Evolutionary conservation across 2,329 filamentous ascomycete genomes (phyloP), one percentile per base, ranked within the genome.

Genomic region (Colletotrichum godetiae): DNA sequence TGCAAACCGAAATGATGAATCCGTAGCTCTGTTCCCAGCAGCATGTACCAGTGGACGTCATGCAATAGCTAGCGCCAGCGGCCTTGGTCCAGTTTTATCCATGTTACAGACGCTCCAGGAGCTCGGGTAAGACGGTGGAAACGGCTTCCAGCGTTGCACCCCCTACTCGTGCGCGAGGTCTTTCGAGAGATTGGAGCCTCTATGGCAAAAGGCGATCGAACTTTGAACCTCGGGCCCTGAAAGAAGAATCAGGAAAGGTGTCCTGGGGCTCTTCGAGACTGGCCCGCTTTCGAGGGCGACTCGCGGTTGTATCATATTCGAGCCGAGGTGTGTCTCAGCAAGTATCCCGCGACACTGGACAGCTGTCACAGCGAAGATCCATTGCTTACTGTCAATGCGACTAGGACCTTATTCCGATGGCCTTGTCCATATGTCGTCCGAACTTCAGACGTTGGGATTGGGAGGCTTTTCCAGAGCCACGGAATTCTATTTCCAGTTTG

Each of bases 321-420:
- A 52, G 56, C 65, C 67, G 60, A 73, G 12, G 8, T 33, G 56
- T 58, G 71, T 71, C 71, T 73, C 67, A 62, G 61, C 49, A 27
- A 46, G 12, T 13, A 56, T 60, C 31, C n/a, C 29, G 59, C 42
- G 66, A 42, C 15, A 42, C 37, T 42, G 15, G 37, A 70, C 66
- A 64, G 70, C 55, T 70, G 42, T 60, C 59, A 65, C 29, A 58
- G 52, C 55, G 42, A 55, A 37, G 46, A 64, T 65, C 59, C 71
- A 62, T 61, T 53, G 33, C n/a, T n/a, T n/a, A 29, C 57, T 27
- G 35, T 24, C 61, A 71, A 53, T 66, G 60, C 67, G 15, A 22
- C 49, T 22, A 15, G 56, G 61, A 29, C 27, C 27, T 11, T 60
- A 49, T 52, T 35, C 31, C 42, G 46, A n/a, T 52, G 27, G 42